Evolutionary conservation across 2,329 filamentous ascomycete species (phyloP), one percentile per base, ranked within the genome.

Genomic region (Emericellopsis atlantica): DNA sequence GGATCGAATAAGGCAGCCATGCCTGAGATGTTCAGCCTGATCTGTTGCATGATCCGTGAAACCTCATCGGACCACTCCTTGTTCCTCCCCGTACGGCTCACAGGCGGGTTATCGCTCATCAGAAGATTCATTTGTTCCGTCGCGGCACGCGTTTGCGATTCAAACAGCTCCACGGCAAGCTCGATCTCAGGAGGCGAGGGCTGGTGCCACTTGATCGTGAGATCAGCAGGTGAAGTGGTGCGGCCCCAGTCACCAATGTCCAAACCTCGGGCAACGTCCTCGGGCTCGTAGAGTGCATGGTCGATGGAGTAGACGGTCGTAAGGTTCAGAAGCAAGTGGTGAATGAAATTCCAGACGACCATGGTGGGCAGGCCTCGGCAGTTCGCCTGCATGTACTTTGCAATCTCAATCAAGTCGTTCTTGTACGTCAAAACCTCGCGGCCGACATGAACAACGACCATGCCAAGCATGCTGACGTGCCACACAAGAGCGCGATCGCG

Each of bases 21-120:
- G 40, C 92, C 92, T 4, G 90, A 93, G 22, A 94, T 78, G 36
- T 95, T 78, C n/a, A 98, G 71, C 24, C 90, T 75, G 12, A 98
- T 69, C 40, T 95, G 80, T 11, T 90, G 85, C 43, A 98, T 72
- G 49, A 95, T 87, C 42, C 92, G 72, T 2, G 88, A 90, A 23
- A 96, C 82, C 57, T 98, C 93, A 57, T 98, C 92, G 0, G 90
- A 95, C 92, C 92, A 98, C 52, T 95, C 90, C 61, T 96, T 98
- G 50, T 94, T 93, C 57, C 90, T 95, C 32, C 92, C 92, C 49
- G 89, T 90, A 43, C 90, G 77, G 59, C 88, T 93, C 40, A 96
- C 81, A 3, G 79, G 81, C 2, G 88, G 82, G 31, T 82, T 75
- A 36, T 86, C 80, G 46, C 84, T 81, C 54, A 87, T 93, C n/a